Percentiles rank a stretch among this genome's conserved stretches.
phyloP scores from a whole-genome alignment of 2,329 filamentous ascomycete genomes.

The Cladosporium sphaerospermum region DNA sequence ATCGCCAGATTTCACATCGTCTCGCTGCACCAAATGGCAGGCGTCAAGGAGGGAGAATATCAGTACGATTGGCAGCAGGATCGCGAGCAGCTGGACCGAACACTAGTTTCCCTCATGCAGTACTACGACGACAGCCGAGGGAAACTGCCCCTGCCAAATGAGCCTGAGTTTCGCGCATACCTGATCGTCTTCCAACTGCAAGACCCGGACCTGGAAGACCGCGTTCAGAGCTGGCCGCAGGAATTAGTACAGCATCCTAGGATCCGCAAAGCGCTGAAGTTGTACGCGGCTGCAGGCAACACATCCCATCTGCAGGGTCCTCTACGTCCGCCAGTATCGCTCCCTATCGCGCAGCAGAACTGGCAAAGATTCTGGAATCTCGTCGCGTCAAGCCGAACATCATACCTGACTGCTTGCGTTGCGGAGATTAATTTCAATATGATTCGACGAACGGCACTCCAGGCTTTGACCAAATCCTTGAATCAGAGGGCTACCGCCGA shows the following conservation, averaged over 20 bases:
- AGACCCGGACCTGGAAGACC: conserved; percentile 52
- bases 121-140: conserved; percentile 53
- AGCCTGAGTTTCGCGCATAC: conserved; percentile 60
- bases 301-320: conserved; percentile 47
- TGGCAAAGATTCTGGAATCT: conserved; percentile 53
- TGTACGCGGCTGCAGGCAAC: conserved; percentile 52
- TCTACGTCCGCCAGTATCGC: conserved; percentile 41
- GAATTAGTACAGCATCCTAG: conserved; percentile 46
- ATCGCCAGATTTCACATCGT: conserved; percentile 60
- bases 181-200: conserved; percentile 53
- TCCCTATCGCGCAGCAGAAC: conserved; percentile 52
- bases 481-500: conserved; percentile 38
- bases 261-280: conserved; percentile 51
- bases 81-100: conserved; percentile 58
- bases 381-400: conserved; percentile 48
- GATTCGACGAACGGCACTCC: conserved; percentile 51
- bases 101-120: conserved; percentile 54
- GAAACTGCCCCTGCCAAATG: conserved; percentile 48
- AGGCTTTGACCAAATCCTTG: conserved; percentile 40
- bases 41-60: conserved; percentile 41
- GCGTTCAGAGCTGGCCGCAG: conserved; percentile 50
- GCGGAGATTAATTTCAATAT: conserved; percentile 58
- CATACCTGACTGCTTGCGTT: conserved; percentile 59
- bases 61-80: conserved; percentile 55
- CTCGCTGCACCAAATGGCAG: conserved; percentile 54